These are phyloP conservation scores for Garcia nutans DNA, from an alignment of 345 rosid genomes.

Conservation along the genomic window DNA sequence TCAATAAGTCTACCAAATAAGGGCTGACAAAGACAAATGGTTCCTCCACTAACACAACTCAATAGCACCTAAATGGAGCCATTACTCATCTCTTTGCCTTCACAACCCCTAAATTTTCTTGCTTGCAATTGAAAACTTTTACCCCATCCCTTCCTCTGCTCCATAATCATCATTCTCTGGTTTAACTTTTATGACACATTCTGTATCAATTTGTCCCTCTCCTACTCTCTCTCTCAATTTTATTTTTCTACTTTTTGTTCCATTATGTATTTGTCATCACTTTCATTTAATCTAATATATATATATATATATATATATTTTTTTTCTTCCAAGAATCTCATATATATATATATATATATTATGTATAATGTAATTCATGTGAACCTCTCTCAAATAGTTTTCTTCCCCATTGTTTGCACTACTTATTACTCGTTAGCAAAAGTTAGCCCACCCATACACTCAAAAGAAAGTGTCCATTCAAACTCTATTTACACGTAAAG, in stretches of 20 bases:
- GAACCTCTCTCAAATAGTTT: too few species aligned
- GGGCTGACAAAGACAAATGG: constrained; percentile 38
- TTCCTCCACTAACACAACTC: constrained; percentile 31
- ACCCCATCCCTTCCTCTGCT: not conserved
- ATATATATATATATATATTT: too few species aligned
- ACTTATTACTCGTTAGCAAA: too few species aligned
- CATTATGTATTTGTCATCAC: not conserved
- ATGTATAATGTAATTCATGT: too few species aligned
- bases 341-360: too few species aligned
- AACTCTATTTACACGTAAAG: too few species aligned
- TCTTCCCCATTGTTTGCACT: too few species aligned
- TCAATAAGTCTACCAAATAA: constrained; percentile 13
- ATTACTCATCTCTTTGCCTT: not conserved
- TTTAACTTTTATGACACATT: not conserved
- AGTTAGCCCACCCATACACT: too few species aligned
- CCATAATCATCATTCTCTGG: constrained; percentile 1
- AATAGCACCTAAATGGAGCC: constrained; percentile 23
- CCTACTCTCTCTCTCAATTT: not conserved
- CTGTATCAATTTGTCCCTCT: not conserved
- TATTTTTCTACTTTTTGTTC: not conserved
- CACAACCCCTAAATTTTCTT: constrained; percentile 9
- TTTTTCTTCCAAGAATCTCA: too few species aligned
- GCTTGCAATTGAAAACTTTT: constrained; percentile 28
- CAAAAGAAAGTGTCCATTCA: too few species aligned
- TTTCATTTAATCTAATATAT: not conserved